Evolutionary conservation across 495 filamentous ascomycete genomes (phyloP).

Genomic region (Podospora conica): DNA sequence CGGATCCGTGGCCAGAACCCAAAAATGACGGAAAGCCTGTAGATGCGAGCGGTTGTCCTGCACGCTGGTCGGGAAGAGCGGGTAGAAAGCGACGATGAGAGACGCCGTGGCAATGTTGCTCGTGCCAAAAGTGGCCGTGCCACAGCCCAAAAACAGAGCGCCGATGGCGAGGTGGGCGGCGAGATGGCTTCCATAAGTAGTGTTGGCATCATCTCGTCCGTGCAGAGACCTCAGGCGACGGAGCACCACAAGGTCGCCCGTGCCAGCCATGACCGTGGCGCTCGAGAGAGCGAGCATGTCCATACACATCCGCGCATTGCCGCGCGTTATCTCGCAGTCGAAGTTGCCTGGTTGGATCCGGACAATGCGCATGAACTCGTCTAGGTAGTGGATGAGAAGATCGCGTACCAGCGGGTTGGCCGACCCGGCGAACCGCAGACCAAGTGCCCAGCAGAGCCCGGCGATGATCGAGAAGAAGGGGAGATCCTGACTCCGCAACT

Average conservation of each 20-base stretch:
- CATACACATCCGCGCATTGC: slow-evolving; percentile 82
- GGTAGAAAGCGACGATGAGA: slow-evolving; percentile 88
- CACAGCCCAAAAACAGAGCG: slow-evolving; percentile 83
- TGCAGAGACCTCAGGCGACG: slow-evolving; percentile 83
- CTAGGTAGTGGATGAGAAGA: slow-evolving; percentile 75
- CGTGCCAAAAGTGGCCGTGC: slow-evolving; percentile 86
- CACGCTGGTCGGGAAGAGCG: slow-evolving; percentile 78
- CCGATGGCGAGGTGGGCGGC: slow-evolving; percentile 90
- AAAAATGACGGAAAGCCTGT: slow-evolving; percentile 96
- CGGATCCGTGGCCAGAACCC: slow-evolving; percentile 88
- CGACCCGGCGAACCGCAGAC: slow-evolving; percentile 82
- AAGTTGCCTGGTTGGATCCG: slow-evolving; percentile 61
- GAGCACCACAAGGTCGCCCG: slow-evolving; percentile 82
- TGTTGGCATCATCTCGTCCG: slow-evolving; percentile 77
- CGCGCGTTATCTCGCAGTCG: slow-evolving; percentile 72
- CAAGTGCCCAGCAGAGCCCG: slow-evolving; percentile 80
- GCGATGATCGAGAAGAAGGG: slow-evolving; percentile 90
- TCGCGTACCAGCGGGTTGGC: slow-evolving; percentile 65
- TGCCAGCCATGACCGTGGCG: slow-evolving; percentile 92
- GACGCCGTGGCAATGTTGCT: slow-evolving; percentile 80
- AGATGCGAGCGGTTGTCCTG: slow-evolving; percentile 91
- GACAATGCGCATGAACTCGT: slow-evolving; percentile 78
- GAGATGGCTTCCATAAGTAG: slow-evolving; percentile 87
- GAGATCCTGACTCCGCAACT: slow-evolving; percentile 68
- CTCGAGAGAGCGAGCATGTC: slow-evolving; percentile 73